Evolutionary conservation across 129 eudicot genomes (phyloP).

Genomic region (Apium graveolens): DNA sequence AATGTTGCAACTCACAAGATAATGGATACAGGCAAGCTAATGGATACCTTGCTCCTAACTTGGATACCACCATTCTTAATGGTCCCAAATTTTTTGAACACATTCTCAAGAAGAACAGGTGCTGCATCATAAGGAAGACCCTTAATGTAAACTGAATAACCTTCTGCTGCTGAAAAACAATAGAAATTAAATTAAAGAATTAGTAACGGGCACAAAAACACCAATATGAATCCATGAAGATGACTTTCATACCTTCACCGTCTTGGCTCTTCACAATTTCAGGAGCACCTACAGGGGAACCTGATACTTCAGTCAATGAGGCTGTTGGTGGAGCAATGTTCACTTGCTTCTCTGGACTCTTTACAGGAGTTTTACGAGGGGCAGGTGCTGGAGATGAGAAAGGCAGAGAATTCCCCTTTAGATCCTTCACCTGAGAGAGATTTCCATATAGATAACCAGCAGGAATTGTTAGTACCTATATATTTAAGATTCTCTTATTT

Average conservation of each 20-base stretch:
- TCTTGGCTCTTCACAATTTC: constrained; percentile 51
- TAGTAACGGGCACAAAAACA: not conserved
- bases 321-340: constrained; percentile 22
- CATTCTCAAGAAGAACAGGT: constrained; percentile 48
- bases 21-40: not conserved
- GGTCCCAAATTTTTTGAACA: constrained; percentile 68
- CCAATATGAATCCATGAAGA: not conserved
- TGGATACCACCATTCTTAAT: constrained; percentile 75
- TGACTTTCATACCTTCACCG: constrained; percentile 50
- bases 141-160: constrained; percentile 55
- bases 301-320: constrained; percentile 27
- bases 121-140: constrained; percentile 62
- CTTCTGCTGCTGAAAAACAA: constrained; percentile 48
- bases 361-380: constrained; percentile 39
- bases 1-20: not conserved
- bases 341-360: constrained; percentile 26
- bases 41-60: constrained; percentile 65
- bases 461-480: not conserved
- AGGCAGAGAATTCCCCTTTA: constrained; percentile 47
- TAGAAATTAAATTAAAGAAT: not conserved
- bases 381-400: constrained; percentile 50
- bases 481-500: too few species aligned
- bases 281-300: constrained; percentile 30
- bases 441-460: constrained; percentile 3
- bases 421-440: constrained; percentile 62